These are phyloP conservation scores for Candolleomyces efflorescens DNA, from an alignment of 768 basidiomycete species.

Conservation along the genomic window DNA sequence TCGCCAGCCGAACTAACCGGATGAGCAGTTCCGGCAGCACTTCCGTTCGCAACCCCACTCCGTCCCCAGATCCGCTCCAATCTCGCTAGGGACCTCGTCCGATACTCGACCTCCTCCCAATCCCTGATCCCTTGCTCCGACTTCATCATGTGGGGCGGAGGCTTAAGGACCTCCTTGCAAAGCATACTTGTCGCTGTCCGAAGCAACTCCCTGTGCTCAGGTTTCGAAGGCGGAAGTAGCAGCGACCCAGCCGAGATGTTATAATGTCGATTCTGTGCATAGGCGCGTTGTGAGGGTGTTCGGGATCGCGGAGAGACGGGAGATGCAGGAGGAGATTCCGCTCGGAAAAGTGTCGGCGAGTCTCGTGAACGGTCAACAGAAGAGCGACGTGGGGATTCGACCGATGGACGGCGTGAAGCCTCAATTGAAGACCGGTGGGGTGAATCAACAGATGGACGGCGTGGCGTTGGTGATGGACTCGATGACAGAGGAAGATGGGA, in stretches of 20 bases:
- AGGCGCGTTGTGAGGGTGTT: conserved; percentile 45
- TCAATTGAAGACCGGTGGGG: conserved; percentile 9
- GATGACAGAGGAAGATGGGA: conserved; percentile 46
- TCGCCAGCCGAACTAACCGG: conserved; percentile 50
- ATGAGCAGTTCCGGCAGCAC: conserved; percentile 22
- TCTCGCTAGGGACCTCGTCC: conserved; percentile 54
- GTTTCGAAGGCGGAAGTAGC: conserved; percentile 37
- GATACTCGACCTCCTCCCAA: conserved; percentile 73
- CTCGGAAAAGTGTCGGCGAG: conserved; percentile 27
- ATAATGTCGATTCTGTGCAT: conserved; percentile 50
- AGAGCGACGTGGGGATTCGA: conserved; percentile 27
- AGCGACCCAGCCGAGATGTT: conserved; percentile 62
- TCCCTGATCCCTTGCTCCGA: conserved; percentile 48
- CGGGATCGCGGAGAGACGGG: conserved; percentile 41
- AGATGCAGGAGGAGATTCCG: conserved; percentile 26
- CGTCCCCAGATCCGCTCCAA: conserved; percentile 72
- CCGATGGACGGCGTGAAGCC: conserved; percentile 13
- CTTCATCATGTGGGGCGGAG: conserved; percentile 52
- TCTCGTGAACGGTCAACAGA: conserved; percentile 31
- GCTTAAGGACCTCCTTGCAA: conserved; percentile 61
- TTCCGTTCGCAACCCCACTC: conserved; percentile 14
- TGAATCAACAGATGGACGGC: conserved; percentile 34
- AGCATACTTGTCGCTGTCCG: conserved; percentile 60
- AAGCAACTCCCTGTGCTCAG: conserved; percentile 64
- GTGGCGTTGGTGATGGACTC: conserved; percentile 26